Evolutionary conservation across 176 grass and related monocot genomes (phyloP).

Genomic region (Thalia dealbata): DNA sequence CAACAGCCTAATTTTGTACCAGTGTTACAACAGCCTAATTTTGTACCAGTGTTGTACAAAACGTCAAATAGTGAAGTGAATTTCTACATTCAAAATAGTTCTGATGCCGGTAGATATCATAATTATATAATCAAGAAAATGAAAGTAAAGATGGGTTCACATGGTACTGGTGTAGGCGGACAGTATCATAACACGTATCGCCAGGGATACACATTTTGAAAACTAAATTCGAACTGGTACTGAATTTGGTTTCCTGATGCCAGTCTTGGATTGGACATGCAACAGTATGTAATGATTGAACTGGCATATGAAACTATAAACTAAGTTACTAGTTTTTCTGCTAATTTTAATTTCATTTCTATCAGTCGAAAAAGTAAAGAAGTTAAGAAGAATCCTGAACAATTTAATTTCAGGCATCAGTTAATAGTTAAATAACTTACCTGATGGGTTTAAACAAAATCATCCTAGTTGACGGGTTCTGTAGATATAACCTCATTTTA

Average conservation of each 20-base stretch:
- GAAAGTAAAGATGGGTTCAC: not conserved
- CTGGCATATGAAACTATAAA: not conserved
- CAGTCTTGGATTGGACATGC: not conserved
- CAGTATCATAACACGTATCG: not conserved
- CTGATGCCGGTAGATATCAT: no score
- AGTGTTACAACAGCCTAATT: no score
- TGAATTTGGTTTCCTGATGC: not conserved
- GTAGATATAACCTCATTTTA: constrained; percentile 91
- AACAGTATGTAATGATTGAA: not conserved
- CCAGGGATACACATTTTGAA: not conserved
- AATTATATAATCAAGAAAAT: no score
- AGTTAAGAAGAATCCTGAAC: not conserved
- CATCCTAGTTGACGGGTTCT: constrained; percentile 85
- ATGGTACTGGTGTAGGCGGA: not conserved
- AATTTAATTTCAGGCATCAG: not conserved
- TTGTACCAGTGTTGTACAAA: no score
- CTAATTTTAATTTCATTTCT: not conserved
- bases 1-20: no score
- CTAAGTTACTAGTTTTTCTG: not conserved
- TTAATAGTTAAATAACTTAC: constrained; percentile 31
- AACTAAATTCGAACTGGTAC: not conserved
- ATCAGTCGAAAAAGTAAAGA: not conserved
- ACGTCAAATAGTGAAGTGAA: no score
- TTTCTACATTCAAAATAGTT: no score
- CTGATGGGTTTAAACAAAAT: constrained; percentile 98